These are phyloP conservation scores for Erigeron philadelphicus DNA, from an alignment of 140 eudicot genomes.

Conservation along the genomic window DNA sequence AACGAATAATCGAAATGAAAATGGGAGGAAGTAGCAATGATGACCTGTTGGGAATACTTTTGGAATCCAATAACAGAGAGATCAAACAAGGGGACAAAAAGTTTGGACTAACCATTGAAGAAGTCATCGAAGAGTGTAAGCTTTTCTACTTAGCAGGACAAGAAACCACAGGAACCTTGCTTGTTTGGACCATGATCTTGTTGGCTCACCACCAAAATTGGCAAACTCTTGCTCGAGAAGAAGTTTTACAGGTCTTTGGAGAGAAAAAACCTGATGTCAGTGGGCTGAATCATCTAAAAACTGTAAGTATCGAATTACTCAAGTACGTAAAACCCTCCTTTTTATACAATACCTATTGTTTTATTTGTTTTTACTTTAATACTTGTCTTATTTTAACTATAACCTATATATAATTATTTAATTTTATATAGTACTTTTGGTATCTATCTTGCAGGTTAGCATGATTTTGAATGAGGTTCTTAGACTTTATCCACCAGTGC, in stretches of 20 bases:
- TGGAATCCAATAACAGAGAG: neutral
- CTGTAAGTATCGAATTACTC: neutral
- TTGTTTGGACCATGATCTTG: neutral
- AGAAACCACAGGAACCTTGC: no score
- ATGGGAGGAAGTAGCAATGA: neutral
- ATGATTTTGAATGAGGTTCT: no score
- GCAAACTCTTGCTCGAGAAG: neutral
- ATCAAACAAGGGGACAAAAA: neutral
- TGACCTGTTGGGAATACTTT: conserved; percentile 1
- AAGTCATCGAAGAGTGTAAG: no score
- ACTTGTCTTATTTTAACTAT: no score
- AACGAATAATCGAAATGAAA: neutral
- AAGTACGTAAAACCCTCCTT: no score
- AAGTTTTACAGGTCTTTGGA: neutral
- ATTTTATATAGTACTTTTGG: no score
- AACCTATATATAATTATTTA: no score
- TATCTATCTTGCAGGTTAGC: no score
- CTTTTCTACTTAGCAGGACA: no score
- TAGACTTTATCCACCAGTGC: no score
- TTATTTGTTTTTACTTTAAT: no score
- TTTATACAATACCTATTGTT: no score
- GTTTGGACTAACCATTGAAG: neutral
- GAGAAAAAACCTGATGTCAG: neutral
- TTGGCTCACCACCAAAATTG: neutral
- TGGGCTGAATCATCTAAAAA: neutral